Conservation (phyloP, 805 yeast species). For the Starmerella khaoyaiensis region DNA sequence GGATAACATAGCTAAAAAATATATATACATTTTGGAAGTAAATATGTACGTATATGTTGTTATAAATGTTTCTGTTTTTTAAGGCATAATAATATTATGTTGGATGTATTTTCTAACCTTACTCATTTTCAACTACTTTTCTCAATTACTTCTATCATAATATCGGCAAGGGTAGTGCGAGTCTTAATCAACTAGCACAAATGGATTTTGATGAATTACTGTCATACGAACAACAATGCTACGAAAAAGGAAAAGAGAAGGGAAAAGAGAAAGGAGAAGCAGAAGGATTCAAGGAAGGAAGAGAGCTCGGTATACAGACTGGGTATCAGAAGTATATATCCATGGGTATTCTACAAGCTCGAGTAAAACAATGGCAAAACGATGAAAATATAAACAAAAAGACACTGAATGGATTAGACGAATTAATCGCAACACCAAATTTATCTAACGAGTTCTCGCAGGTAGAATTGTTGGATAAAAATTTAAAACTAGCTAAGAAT, state of each 20-base stretch:
- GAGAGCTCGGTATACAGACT: constrained; percentile 54
- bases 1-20: too few species aligned
- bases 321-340: constrained; percentile 36
- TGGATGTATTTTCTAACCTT: too few species aligned
- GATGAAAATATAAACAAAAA: constrained; percentile 8
- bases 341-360: constrained; percentile 53
- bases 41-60: too few species aligned
- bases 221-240: constrained; percentile 27
- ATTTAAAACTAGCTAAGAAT: constrained; percentile 44
- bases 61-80: too few species aligned
- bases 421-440: constrained; percentile 27
- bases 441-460: constrained; percentile 40
- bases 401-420: constrained; percentile 10
- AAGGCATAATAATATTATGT: too few species aligned
- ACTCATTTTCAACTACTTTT: too few species aligned
- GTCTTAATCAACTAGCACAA: background rate
- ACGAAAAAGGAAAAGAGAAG: constrained; percentile 56
- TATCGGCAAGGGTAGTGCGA: constrained; percentile 1
- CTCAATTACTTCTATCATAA: too few species aligned
- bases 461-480: constrained; percentile 43
- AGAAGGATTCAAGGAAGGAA: constrained; percentile 61
- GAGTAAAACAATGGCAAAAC: constrained; percentile 30
- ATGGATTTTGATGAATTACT: constrained; percentile 19
- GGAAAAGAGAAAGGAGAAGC: constrained; percentile 51
- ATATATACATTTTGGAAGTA: too few species aligned